These are phyloP conservation scores for Saccharomyces hybrid DNA, from an alignment of 1,139 yeast species.

Conservation along the genomic window DNA sequence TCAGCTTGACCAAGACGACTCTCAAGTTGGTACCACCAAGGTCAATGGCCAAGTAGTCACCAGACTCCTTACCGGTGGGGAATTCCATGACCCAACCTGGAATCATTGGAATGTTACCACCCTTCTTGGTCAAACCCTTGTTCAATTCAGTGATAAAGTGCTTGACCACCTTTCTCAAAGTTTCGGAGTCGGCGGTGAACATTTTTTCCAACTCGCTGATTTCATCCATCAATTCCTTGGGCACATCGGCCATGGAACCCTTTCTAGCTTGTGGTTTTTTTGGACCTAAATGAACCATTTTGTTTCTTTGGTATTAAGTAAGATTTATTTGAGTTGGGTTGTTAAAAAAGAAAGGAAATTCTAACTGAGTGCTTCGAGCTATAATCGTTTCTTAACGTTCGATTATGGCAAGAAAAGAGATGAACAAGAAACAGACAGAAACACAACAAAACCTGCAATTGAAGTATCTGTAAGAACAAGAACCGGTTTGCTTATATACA, in stretches of 20 bases:
- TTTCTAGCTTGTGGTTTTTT: slow-evolving; percentile 75
- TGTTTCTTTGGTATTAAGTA: not conserved
- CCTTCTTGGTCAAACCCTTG: slow-evolving; percentile 65
- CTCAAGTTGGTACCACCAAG: slow-evolving; percentile 93
- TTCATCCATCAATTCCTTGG: slow-evolving; percentile 54
- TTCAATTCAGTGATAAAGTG: slow-evolving; percentile 68
- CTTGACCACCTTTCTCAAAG: slow-evolving; percentile 55
- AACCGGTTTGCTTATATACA: not conserved
- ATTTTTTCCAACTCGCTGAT: slow-evolving; percentile 52
- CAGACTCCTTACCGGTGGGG: slow-evolving; percentile 87
- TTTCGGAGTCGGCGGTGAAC: slow-evolving; percentile 55
- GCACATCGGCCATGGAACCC: slow-evolving; percentile 72
- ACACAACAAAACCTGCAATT: not conserved
- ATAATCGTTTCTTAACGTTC: not conserved
- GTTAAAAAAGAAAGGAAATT: not conserved
- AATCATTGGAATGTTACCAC: slow-evolving; percentile 91
- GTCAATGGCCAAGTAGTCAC: slow-evolving; percentile 86
- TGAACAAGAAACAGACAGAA: not conserved
- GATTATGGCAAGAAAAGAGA: not conserved
- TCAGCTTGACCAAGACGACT: slow-evolving; percentile 74
- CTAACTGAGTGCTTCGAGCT: not conserved
- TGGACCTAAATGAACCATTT: slow-evolving; percentile 80
- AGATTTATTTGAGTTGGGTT: not conserved
- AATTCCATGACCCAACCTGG: slow-evolving; percentile 93
- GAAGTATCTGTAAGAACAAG: not conserved